Conservation (phyloP, 2,329 filamentous ascomycete species). For the Botrytis deweyae region DNA sequence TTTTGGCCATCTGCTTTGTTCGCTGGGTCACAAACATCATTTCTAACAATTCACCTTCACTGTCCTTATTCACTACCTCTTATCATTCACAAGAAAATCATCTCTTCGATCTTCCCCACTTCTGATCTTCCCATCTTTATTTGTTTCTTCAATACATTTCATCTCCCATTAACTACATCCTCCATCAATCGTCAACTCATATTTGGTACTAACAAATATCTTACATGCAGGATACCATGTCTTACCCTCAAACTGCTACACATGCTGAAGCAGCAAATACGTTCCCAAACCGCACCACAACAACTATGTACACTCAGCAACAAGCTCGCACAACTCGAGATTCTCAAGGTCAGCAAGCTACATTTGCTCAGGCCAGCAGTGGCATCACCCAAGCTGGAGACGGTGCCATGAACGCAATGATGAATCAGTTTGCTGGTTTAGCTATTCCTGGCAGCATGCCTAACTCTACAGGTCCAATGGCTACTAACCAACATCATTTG, state of each 20-base stretch:
- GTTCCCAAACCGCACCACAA: constrained; percentile 32
- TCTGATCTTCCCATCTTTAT: not conserved
- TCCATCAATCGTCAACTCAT: constrained; percentile 19
- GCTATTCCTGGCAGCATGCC: constrained; percentile 41
- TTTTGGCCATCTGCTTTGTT: not conserved
- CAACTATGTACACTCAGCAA: constrained; percentile 37
- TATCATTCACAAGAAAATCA: not conserved
- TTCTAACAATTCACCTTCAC: constrained; percentile 9
- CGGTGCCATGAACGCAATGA: constrained; percentile 34
- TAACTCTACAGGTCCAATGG: constrained; percentile 34
- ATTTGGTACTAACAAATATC: constrained; percentile 26
- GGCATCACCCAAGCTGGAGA: constrained; percentile 30
- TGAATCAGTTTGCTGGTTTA: constrained; percentile 37
- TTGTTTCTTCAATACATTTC: not conserved
- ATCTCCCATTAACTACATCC: constrained; percentile 13
- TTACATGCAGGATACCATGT: constrained; percentile 37
- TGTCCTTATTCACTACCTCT: constrained; percentile 13
- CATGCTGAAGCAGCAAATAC: constrained; percentile 31
- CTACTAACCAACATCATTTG: constrained; percentile 37
- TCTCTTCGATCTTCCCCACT: not conserved
- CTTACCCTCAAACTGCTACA: constrained; percentile 39
- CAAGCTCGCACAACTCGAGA: constrained; percentile 35
- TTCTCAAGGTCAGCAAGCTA: constrained; percentile 33
- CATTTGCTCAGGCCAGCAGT: constrained; percentile 29
- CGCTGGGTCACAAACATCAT: not conserved